Evolutionary conservation across 306 rosid genomes (phyloP).

Genomic region (Dryas octopetala): DNA sequence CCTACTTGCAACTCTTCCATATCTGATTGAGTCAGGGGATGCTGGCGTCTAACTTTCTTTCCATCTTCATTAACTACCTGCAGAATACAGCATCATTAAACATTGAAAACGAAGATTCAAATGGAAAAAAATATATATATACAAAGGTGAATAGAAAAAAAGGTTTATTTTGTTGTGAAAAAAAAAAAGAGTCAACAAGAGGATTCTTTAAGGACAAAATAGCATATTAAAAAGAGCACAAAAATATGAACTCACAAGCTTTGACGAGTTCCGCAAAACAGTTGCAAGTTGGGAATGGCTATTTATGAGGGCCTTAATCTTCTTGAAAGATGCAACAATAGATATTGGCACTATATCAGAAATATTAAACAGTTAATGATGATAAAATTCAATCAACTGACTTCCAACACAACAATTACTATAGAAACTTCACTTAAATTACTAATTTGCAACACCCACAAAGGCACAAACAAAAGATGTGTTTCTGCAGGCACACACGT

Average conservation of each 20-base stretch:
- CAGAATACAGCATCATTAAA: conserved; percentile 30
- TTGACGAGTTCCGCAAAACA: conserved; percentile 77
- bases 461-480: not conserved
- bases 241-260: conserved; percentile 62
- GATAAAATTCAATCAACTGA: not conserved
- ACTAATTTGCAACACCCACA: conserved; percentile 5
- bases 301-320: conserved; percentile 80
- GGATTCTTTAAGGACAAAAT: not conserved
- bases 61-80: conserved; percentile 94
- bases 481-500: not conserved
- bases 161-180: no score
- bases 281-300: conserved; percentile 85
- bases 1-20: conserved; percentile 92
- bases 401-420: conserved; percentile 14
- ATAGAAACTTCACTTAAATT: conserved; percentile 12
- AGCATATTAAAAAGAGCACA: conserved; percentile 20
- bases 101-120: conserved; percentile 13
- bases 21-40: conserved; percentile 66
- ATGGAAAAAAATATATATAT: not conserved
- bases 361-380: conserved; percentile 18
- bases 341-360: conserved; percentile 77
- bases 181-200: not conserved
- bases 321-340: conserved; percentile 97
- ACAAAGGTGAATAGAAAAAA: not conserved
- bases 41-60: conserved; percentile 82